Percentiles rank a stretch among this genome's conserved stretches.
Evolutionary conservation across 176 grass and related monocot genomes (phyloP).

Genomic region (Carex littledalei): DNA sequence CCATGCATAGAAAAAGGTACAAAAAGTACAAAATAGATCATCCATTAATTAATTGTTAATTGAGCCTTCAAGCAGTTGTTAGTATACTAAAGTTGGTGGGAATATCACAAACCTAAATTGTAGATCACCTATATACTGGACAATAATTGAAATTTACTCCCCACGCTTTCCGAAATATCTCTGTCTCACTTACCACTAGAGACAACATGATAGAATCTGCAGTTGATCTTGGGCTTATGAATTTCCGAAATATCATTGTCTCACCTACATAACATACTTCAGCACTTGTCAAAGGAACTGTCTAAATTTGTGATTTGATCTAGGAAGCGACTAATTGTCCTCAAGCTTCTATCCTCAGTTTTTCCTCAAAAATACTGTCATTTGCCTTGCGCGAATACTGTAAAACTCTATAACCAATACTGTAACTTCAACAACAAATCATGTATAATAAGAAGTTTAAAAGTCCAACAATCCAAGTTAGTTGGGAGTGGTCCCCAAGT

Average conservation of each 20-base stretch:
- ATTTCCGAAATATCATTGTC: neutral
- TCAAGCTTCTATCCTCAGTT: too few relatives aligned
- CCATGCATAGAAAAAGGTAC: neutral
- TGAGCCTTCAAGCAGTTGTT: neutral
- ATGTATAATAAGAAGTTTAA: too few relatives aligned
- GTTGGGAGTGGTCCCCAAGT: too few relatives aligned
- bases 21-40: neutral
- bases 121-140: neutral
- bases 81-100: neutral
- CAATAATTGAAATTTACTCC: neutral
- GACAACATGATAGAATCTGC: neutral
- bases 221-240: neutral
- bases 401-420: too few relatives aligned
- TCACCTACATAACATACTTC: too few relatives aligned
- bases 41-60: neutral
- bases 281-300: too few relatives aligned
- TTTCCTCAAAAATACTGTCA: too few relatives aligned
- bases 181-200: neutral
- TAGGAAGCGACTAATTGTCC: too few relatives aligned
- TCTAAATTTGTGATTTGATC: too few relatives aligned
- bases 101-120: neutral
- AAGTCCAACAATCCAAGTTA: too few relatives aligned
- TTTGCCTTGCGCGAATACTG: too few relatives aligned
- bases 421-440: too few relatives aligned
- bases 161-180: neutral